These are phyloP conservation scores for Gyrodon lividus DNA, from an alignment of 768 basidiomycete species.

Conservation along the genomic window DNA sequence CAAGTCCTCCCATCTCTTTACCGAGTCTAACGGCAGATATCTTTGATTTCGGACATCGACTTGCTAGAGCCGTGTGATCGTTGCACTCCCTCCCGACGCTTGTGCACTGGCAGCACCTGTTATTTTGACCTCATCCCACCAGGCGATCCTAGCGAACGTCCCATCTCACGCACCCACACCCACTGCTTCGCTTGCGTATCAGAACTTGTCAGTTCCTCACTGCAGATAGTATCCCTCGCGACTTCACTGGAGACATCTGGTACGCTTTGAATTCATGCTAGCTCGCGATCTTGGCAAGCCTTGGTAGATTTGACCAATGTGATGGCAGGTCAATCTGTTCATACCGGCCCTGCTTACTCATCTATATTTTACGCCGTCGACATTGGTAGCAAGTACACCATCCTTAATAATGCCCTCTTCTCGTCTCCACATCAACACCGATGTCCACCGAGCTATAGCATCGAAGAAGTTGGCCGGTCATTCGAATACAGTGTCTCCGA, in stretches of 20 bases:
- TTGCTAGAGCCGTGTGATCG: not conserved
- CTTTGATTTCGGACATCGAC: conserved; percentile 2
- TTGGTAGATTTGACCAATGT: conserved; percentile 8
- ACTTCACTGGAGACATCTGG: conserved; percentile 3
- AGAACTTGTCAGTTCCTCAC: not conserved
- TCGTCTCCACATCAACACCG: conserved; percentile 51
- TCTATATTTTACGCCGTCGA: not conserved
- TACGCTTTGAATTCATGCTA: conserved; percentile 8
- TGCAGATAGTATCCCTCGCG: not conserved
- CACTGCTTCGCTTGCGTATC: not conserved
- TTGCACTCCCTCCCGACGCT: conserved; percentile 8
- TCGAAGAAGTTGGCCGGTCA: conserved; percentile 32
- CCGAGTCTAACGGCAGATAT: not conserved
- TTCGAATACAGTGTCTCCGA: conserved; percentile 28
- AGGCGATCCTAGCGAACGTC: not conserved
- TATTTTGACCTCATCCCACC: not conserved
- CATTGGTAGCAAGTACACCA: not conserved
- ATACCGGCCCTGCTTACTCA: not conserved
- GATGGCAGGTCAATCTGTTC: conserved; percentile 5
- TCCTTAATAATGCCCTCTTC: conserved; percentile 39
- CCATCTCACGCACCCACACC: not conserved
- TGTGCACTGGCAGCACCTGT: conserved; percentile 4
- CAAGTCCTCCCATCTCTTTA: not conserved
- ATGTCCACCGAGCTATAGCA: conserved; percentile 34
- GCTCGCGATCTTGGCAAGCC: not conserved